phyloP scores from a whole-genome alignment of 345 rosid genomes.

The Salix caprea region DNA sequence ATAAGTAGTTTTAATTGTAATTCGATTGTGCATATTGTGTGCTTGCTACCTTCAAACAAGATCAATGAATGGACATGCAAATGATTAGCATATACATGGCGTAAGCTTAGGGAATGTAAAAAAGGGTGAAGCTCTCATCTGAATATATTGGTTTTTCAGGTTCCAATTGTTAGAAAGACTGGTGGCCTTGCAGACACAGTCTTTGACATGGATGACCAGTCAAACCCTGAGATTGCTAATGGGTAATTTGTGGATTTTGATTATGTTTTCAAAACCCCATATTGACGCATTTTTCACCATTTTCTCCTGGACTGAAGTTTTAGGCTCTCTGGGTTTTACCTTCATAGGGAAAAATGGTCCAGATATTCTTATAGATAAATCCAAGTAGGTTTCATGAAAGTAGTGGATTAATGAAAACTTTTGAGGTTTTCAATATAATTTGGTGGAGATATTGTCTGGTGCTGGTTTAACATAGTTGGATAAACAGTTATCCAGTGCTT shows the following conservation, averaged over 20 bases:
- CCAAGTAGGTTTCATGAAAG: too few relatives aligned
- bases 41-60: not conserved
- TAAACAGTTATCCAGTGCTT: not conserved
- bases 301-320: not conserved
- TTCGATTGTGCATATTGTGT: not conserved
- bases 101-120: not conserved
- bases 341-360: too few relatives aligned
- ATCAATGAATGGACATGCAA: not conserved
- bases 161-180: conserved; percentile 54
- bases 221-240: conserved; percentile 39
- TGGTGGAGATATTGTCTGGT: not conserved
- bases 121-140: conserved; percentile 2
- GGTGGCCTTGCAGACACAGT: conserved; percentile 67
- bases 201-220: conserved; percentile 44
- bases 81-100: not conserved
- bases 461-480: not conserved
- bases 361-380: not conserved
- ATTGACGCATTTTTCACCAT: not conserved
- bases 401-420: not conserved
- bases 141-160: conserved; percentile 27
- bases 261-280: not conserved
- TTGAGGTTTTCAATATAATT: not conserved
- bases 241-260: conserved; percentile 33
- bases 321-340: not conserved
- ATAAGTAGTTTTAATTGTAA: not conserved